Evolutionary conservation across 495 filamentous ascomycete species (phyloP).

Genomic region (Lepraria neglecta): DNA sequence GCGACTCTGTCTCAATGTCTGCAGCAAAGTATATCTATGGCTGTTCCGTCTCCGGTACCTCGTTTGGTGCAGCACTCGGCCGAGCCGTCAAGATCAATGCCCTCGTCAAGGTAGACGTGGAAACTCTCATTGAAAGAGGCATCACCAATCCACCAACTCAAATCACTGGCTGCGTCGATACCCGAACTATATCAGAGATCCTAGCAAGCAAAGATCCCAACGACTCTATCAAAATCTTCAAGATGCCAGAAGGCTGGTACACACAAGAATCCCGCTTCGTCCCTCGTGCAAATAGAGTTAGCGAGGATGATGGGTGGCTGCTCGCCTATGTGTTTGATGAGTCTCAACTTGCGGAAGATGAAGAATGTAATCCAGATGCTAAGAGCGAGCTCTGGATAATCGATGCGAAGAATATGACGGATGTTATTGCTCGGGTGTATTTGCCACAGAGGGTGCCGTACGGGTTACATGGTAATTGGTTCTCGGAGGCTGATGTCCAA

Average conservation of each 20-base stretch:
- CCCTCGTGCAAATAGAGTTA: conserved; percentile 34
- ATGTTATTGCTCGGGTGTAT: conserved; percentile 47
- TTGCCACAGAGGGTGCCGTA: conserved; percentile 62
- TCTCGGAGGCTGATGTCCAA: conserved; percentile 48
- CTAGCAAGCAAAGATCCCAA: conserved; percentile 36
- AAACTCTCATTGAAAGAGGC: conserved; percentile 43
- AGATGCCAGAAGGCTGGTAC: conserved; percentile 50
- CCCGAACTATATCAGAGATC: conserved; percentile 41
- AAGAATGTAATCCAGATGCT: conserved; percentile 37
- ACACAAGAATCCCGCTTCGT: conserved; percentile 62
- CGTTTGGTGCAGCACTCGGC: conserved; percentile 48
- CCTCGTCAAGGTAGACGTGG: conserved; percentile 51
- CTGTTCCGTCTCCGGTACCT: conserved; percentile 65
- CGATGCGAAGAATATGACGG: conserved; percentile 51
- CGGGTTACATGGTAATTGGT: conserved; percentile 62
- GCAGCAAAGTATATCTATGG: conserved; percentile 67
- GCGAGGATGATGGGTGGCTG: conserved; percentile 55
- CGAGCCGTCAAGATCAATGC: conserved; percentile 55
- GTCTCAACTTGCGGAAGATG: conserved; percentile 43
- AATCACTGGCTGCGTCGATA: conserved; percentile 52
- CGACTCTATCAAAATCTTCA: conserved; percentile 54
- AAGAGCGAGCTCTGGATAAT: conserved; percentile 60
- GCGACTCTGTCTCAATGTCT: conserved; percentile 53
- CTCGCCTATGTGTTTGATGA: conserved; percentile 58
- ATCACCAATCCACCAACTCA: conserved; percentile 36